Conservation (phyloP, 2,329 filamentous ascomycete genomes). For the Phaeophleospora eucalypticola region DNA sequence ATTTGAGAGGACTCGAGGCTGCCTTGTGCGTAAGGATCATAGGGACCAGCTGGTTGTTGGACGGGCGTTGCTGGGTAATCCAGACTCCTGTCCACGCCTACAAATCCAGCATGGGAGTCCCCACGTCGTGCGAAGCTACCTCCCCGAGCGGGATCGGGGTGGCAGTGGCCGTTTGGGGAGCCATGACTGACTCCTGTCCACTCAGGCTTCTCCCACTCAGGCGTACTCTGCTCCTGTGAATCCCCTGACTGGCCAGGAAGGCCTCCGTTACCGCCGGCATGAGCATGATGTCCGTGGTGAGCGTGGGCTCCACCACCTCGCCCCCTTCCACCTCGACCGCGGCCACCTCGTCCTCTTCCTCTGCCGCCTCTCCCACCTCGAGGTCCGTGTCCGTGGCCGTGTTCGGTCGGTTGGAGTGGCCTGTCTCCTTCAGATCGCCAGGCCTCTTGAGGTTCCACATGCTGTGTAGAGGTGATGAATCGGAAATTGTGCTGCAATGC, state of each 20-base stretch:
- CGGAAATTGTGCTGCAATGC: constrained; percentile 25
- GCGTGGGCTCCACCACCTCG: constrained; percentile 6
- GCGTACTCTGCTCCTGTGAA: constrained; percentile 31
- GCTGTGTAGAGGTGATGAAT: constrained; percentile 32
- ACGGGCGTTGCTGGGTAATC: constrained; percentile 25
- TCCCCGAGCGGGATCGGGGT: constrained; percentile 4
- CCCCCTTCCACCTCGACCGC: constrained; percentile 38
- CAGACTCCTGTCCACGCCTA: constrained; percentile 16
- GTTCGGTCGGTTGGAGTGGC: constrained; percentile 1
- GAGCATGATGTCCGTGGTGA: background rate
- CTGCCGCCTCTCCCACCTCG: constrained; percentile 25
- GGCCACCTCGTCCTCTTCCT: constrained; percentile 33
- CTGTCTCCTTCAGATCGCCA: constrained; percentile 26
- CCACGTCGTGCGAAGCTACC: constrained; percentile 4
- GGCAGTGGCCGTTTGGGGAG: constrained; percentile 35
- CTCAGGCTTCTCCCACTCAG: constrained; percentile 40
- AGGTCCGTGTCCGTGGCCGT: constrained; percentile 16
- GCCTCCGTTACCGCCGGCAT: constrained; percentile 4
- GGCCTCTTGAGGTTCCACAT: constrained; percentile 27
- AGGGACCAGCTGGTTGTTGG: constrained; percentile 8
- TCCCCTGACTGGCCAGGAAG: constrained; percentile 19
- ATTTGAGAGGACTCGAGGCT: constrained; percentile 11
- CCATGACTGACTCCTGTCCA: constrained; percentile 34
- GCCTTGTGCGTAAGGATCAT: constrained; percentile 13
- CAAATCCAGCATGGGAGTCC: constrained; percentile 7